phyloP scores from a whole-genome alignment of 176 grass and related monocot species.

The Puccinellia tenuiflora region DNA sequence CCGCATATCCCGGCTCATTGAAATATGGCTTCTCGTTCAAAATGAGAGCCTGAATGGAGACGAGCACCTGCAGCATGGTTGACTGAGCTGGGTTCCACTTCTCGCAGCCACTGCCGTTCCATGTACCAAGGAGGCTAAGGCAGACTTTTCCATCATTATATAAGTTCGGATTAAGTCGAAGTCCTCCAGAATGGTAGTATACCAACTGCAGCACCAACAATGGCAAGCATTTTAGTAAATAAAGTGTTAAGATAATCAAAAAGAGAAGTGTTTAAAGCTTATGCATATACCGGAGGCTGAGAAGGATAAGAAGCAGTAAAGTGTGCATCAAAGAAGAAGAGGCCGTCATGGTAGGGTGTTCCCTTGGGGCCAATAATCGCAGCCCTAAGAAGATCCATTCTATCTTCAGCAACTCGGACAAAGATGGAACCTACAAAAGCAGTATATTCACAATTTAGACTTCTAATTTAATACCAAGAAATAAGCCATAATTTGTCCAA shows the following conservation, averaged over 20 bases:
- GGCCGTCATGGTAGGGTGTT: constrained; percentile 87
- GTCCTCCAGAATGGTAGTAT: constrained; percentile 68
- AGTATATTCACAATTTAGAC: constrained; percentile 14
- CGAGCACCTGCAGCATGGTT: constrained; percentile 86
- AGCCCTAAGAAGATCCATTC: constrained; percentile 92
- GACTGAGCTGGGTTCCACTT: constrained; percentile 72
- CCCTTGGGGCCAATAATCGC: constrained; percentile 73
- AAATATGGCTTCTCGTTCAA: constrained; percentile 92
- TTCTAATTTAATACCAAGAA: not conserved
- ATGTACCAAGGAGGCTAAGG: constrained; percentile 85
- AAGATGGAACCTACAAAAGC: constrained; percentile 50
- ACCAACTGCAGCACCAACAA: constrained; percentile 41
- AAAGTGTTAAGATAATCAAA: not conserved
- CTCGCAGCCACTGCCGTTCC: constrained; percentile 69
- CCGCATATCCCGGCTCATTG: constrained; percentile 62
- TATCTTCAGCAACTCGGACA: constrained; percentile 80
- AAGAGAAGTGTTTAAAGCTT: not conserved
- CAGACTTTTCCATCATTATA: constrained; percentile 73
- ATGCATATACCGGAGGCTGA: constrained; percentile 53
- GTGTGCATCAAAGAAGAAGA: constrained; percentile 89
- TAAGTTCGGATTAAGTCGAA: constrained; percentile 83
- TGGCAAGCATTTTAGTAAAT: constrained; percentile 3
- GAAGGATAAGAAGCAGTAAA: constrained; percentile 56
- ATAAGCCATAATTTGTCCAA: not conserved
- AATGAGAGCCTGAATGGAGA: constrained; percentile 94